Base-by-base conservation (phyloP, 495 filamentous ascomycete species). In the Acidiella bohemica region DNA sequence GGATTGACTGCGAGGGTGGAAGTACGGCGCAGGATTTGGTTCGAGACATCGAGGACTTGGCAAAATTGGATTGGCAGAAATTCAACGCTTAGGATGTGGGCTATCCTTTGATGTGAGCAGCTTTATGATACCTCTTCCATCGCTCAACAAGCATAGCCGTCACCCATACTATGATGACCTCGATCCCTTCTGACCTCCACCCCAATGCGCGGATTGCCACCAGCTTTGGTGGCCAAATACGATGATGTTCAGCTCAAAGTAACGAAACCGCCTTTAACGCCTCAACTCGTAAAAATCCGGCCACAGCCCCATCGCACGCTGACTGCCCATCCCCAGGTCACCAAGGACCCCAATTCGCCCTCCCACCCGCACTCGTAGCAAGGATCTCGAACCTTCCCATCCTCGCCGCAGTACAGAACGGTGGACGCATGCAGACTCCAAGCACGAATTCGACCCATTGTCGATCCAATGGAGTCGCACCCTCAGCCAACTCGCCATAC, bases 1-100 rank as follows among this genome's bases (percentile, higher is more conserved):
- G 86, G 85, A 80, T 68, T 36, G 72, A 87, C 33, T 97, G 90
- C 56, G 70, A 70, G 1, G 55, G 67, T 26, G 88, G 86, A 5
- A 58, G 72, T 21, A 62, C 71, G 16, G 73, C 81, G 16, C 71
- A 78, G 41, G 78, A 84, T 50, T 65, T 97, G 5, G 68, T 92
- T 25, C 65, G 73, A 39, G 76, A 81, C 58, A 70, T 97, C 33
- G 67, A 83, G 59, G 68, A 72, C 59, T 10, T 14, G 23, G 39
- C 60, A 26, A 31, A 22, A n/a, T 1, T 14, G 35, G 26, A 69
- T 26, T 71, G 71, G 16, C 53, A 38, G 28, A 23, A 38, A 19
- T 29, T 30, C 13, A 37, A 37, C n/a, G 34, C 34, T 27, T 27
- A 27, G 19, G 31, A 35, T 35, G 32, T n/a, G 7, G 25, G 25